Evolutionary conservation across 768 basidiomycete species (phyloP).

Genomic region (Russula ochroleuca): DNA sequence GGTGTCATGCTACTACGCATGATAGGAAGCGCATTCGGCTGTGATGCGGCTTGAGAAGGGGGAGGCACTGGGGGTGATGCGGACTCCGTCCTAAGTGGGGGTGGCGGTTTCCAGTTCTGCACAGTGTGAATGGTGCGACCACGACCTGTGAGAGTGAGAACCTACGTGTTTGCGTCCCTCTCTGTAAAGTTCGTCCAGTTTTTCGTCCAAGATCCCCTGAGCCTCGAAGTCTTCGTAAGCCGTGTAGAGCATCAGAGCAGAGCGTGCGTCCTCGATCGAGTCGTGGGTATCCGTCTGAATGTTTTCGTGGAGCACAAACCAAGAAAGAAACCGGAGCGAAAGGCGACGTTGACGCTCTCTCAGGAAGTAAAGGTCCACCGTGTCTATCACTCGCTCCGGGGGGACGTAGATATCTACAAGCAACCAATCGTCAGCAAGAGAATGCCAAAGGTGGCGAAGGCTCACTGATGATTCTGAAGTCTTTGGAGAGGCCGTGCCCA

Average conservation of each 20-base stretch:
- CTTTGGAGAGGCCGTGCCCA: slow-evolving; percentile 94
- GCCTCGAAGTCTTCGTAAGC: slow-evolving; percentile 74
- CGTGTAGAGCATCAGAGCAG: slow-evolving; percentile 81
- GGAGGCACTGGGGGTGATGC: slow-evolving; percentile 10
- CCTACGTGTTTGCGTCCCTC: slow-evolving; percentile 71
- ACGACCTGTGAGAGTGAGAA: slow-evolving; percentile 17
- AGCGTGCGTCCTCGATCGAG: slow-evolving; percentile 95
- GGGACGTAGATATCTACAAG: slow-evolving; percentile 88
- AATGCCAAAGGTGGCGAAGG: slow-evolving; percentile 8
- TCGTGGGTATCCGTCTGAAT: slow-evolving; percentile 96
- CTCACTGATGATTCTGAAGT: slow-evolving; percentile 97
- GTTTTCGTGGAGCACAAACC: slow-evolving; percentile 87
- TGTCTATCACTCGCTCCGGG: slow-evolving; percentile 93
- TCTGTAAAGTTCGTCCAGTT: slow-evolving; percentile 79
- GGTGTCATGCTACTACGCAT: slow-evolving; percentile 23
- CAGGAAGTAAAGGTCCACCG: slow-evolving; percentile 93
- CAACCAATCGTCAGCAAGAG: not conserved
- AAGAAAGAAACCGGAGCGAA: slow-evolving; percentile 88
- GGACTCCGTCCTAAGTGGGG: slow-evolving; percentile 21
- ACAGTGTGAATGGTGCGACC: not conserved
- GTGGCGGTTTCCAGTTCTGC: slow-evolving; percentile 59
- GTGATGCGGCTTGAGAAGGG: slow-evolving; percentile 21
- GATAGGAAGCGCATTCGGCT: slow-evolving; percentile 20
- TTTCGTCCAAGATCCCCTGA: slow-evolving; percentile 74
- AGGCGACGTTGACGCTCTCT: slow-evolving; percentile 78